Percentiles rank a stretch among this genome's conserved stretches.
Conservation (phyloP, 352 stramenopile genomes). For the Saprolegnia parasitica region DNA sequence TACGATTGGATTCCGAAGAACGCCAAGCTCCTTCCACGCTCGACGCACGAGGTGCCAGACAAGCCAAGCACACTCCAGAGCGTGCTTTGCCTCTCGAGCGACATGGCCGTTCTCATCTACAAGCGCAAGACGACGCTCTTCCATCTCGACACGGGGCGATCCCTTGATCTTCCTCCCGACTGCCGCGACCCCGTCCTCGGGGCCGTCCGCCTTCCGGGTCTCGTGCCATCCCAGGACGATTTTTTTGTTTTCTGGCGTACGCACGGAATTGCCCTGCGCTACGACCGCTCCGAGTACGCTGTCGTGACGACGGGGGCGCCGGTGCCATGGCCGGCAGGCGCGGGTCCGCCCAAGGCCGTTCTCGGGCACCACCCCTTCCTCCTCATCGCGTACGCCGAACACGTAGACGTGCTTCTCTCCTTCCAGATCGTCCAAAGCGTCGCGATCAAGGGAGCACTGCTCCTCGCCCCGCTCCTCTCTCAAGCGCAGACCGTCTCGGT, state of each 20-base stretch:
- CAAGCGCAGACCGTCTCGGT: neutral
- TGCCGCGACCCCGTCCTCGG: slow-evolving; percentile 3
- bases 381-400: slow-evolving; percentile 53
- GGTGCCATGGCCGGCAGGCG: slow-evolving; percentile 38
- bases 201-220: slow-evolving; percentile 24
- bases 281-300: neutral
- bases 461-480: neutral
- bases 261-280: slow-evolving; percentile 32
- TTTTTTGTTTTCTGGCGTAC: slow-evolving; percentile 62
- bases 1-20: slow-evolving; percentile 69
- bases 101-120: slow-evolving; percentile 27
- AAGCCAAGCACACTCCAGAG: neutral
- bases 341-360: slow-evolving; percentile 37
- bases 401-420: slow-evolving; percentile 52
- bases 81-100: slow-evolving; percentile 14
- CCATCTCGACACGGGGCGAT: slow-evolving; percentile 15
- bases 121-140: slow-evolving; percentile 17
- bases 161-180: neutral
- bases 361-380: slow-evolving; percentile 69
- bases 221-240: slow-evolving; percentile 40
- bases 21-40: slow-evolving; percentile 41
- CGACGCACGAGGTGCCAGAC: slow-evolving; percentile 50
- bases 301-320: neutral
- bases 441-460: slow-evolving; percentile 43
- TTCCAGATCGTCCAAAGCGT: slow-evolving; percentile 53